phyloP scores from a whole-genome alignment of 192 early-diverging fungal species.

The Coemansia sp. region DNA sequence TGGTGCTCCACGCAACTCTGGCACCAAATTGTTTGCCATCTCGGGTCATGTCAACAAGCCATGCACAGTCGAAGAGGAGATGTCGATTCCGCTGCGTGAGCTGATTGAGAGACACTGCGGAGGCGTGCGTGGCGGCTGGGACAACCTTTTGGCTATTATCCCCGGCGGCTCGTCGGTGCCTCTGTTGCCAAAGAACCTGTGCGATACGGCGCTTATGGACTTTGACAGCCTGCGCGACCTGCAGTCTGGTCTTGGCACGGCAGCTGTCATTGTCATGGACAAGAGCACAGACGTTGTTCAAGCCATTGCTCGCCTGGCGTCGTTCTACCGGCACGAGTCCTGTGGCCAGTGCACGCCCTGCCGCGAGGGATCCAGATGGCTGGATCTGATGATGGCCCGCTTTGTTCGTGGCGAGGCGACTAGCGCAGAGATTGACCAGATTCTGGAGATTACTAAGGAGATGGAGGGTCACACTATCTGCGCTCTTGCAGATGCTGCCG shows the following conservation, averaged over 20 bases:
- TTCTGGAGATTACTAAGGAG: slow-evolving; percentile 90
- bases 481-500: slow-evolving; percentile 97
- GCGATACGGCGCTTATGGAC: slow-evolving; percentile 95
- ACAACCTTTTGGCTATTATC: slow-evolving; percentile 95
- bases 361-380: slow-evolving; percentile 93
- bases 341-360: slow-evolving; percentile 99
- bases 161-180: slow-evolving; percentile 97
- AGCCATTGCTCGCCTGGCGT: slow-evolving; percentile 87
- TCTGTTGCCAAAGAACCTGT: slow-evolving; percentile 77
- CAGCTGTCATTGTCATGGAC: slow-evolving; percentile 98
- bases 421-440: slow-evolving; percentile 90
- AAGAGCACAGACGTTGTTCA: slow-evolving; percentile 93
- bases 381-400: slow-evolving; percentile 93
- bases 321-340: slow-evolving; percentile 96
- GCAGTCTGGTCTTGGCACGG: slow-evolving; percentile 92
- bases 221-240: slow-evolving; percentile 96
- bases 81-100: slow-evolving; percentile 94
- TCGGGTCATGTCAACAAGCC: slow-evolving; percentile 98
- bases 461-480: slow-evolving; percentile 99
- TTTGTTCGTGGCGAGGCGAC: slow-evolving; percentile 86
- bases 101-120: slow-evolving; percentile 93
- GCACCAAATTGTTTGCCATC: slow-evolving; percentile 97
- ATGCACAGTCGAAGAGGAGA: slow-evolving; percentile 97
- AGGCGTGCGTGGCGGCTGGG: slow-evolving; percentile 97
- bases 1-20: slow-evolving; percentile 88